Evolutionary conservation across 441 rosid genomes (phyloP).

Genomic region (Breynia disticha): DNA sequence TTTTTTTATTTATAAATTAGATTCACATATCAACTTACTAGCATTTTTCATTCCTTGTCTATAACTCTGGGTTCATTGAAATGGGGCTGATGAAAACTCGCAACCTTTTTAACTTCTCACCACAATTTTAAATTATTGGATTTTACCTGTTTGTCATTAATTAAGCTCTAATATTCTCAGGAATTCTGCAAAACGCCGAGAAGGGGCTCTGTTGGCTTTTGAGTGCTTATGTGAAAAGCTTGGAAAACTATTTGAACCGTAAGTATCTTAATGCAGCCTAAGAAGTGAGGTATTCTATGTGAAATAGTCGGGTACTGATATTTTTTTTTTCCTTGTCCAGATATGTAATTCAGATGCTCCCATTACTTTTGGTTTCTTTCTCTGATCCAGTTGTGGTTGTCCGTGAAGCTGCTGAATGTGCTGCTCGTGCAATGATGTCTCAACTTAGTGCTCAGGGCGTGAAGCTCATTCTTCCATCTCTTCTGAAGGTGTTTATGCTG

Average conservation of each 20-base stretch:
- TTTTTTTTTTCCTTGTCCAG: slow-evolving; percentile 27
- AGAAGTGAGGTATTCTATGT: neutral
- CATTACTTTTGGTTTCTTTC: slow-evolving; percentile 86
- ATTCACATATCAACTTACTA: too few relatives aligned
- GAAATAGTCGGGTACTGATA: neutral
- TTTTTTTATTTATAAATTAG: too few relatives aligned
- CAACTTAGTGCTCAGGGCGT: slow-evolving; percentile 92
- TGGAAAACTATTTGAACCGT: slow-evolving; percentile 98
- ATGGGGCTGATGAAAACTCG: too few relatives aligned
- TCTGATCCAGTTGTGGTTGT: slow-evolving; percentile 99
- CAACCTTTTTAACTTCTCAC: too few relatives aligned
- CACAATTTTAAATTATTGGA: too few relatives aligned
- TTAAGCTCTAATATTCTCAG: slow-evolving; percentile 29
- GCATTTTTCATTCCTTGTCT: too few relatives aligned
- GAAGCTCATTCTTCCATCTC: slow-evolving; percentile 96
- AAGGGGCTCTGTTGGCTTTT: slow-evolving; percentile 94
- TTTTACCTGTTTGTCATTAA: too few relatives aligned
- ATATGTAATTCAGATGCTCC: slow-evolving; percentile 94
- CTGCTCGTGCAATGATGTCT: slow-evolving; percentile 99
- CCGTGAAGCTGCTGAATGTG: slow-evolving; percentile 99
- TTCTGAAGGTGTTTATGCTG: slow-evolving; percentile 53
- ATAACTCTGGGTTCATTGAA: too few relatives aligned
- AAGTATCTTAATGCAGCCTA: slow-evolving; percentile 15
- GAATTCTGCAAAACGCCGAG: slow-evolving; percentile 89
- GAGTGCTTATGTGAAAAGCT: slow-evolving; percentile 97